Evolutionary conservation across 306 rosid species (phyloP).

Genomic region (Vigna radiata): DNA sequence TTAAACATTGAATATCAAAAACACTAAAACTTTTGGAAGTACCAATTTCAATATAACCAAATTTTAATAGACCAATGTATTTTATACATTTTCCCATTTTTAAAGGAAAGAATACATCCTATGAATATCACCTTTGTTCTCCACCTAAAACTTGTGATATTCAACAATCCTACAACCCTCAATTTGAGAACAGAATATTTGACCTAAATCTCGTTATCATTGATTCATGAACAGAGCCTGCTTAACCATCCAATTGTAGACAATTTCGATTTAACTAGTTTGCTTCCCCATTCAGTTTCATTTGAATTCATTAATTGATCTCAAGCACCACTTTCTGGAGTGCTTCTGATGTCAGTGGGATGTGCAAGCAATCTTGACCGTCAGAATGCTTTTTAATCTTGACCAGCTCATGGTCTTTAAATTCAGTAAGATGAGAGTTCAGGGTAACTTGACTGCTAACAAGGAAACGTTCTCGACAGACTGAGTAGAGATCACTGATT

Average conservation of each 20-base stretch:
- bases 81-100: not conserved
- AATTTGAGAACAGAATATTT: not conserved
- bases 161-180: not conserved
- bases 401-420: slow-evolving; percentile 92
- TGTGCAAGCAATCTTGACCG: slow-evolving; percentile 75
- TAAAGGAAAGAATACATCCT: not conserved
- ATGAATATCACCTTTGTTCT: not conserved
- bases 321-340: slow-evolving; percentile 73
- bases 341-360: slow-evolving; percentile 66
- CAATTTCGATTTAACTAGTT: slow-evolving; percentile 25
- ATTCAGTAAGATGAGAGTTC: slow-evolving; percentile 88
- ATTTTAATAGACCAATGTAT: too few species aligned
- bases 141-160: not conserved
- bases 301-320: slow-evolving; percentile 47
- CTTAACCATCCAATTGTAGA: slow-evolving; percentile 15
- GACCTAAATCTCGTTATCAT: not conserved
- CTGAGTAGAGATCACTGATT: slow-evolving; percentile 63
- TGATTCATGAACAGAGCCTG: not conserved
- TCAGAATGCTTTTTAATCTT: slow-evolving; percentile 84
- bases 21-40: too few species aligned
- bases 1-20: too few species aligned
- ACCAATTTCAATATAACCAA: too few species aligned
- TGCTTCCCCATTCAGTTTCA: slow-evolving; percentile 3
- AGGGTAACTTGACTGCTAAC: slow-evolving; percentile 83
- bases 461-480: slow-evolving; percentile 85